Percentiles rank a stretch among this genome's conserved stretches.
Evolutionary conservation across 257 asterid genomes (phyloP).

Genomic region (Nicotiana sylvestris): DNA sequence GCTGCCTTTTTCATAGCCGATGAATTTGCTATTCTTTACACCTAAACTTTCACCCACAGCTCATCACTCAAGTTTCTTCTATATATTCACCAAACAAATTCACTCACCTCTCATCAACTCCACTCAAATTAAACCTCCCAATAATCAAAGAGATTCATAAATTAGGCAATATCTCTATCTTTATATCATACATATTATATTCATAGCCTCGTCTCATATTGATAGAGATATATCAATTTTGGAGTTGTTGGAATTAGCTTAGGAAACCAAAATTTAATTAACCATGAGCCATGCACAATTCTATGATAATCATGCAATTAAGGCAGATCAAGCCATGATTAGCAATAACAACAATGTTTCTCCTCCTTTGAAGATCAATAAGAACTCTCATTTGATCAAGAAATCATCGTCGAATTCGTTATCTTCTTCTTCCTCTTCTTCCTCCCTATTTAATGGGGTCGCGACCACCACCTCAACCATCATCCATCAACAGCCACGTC

Average conservation of each 20-base stretch:
- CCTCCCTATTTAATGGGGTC: not conserved
- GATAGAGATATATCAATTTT: not conserved
- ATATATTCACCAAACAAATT: not conserved
- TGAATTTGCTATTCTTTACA: not conserved
- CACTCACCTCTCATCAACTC: not conserved
- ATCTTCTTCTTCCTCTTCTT: constrained; percentile 5
- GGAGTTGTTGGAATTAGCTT: not conserved
- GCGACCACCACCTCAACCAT: not conserved
- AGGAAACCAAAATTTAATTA: not conserved
- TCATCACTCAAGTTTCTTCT: not conserved
- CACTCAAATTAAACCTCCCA: not conserved
- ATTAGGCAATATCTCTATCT: not conserved
- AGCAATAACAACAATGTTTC: not conserved
- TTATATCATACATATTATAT: not conserved
- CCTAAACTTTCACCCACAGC: not conserved
- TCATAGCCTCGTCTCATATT: not conserved
- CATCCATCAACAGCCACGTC: constrained; percentile 3
- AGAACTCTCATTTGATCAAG: constrained; percentile 23
- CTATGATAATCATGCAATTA: not conserved
- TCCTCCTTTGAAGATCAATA: constrained; percentile 27
- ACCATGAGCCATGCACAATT: constrained; percentile 8
- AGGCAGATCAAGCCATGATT: not conserved
- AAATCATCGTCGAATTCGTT: constrained; percentile 2
- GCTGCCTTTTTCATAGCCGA: constrained; percentile 7
- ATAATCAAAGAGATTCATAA: not conserved